Percentiles rank a stretch among this genome's conserved stretches.
phyloP scores from a whole-genome alignment of 345 rosid genomes.

The Noccaea bulbosa region DNA sequence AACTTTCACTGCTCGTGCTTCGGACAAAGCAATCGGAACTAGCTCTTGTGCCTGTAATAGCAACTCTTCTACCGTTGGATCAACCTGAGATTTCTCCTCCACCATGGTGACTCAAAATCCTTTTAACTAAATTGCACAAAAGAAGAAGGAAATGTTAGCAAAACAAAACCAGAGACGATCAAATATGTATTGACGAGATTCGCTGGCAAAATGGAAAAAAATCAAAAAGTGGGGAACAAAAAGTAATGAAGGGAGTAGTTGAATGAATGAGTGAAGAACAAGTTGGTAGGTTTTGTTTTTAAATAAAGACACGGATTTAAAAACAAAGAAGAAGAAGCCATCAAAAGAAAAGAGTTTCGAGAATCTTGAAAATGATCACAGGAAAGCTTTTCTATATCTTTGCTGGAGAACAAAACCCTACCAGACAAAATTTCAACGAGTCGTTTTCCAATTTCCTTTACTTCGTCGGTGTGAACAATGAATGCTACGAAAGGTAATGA shows the following conservation, averaged over 20 bases:
- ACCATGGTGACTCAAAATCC: constrained; percentile 45
- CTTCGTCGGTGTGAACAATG: constrained; percentile 59
- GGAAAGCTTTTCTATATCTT: constrained; percentile 45
- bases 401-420: constrained; percentile 52
- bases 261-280: constrained; percentile 61
- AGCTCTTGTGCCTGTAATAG: constrained; percentile 66
- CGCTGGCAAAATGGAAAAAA: constrained; percentile 25
- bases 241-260: constrained; percentile 81
- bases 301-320: constrained; percentile 33
- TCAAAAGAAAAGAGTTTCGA: constrained; percentile 53
- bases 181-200: constrained; percentile 40
- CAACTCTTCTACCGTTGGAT: constrained; percentile 74
- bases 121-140: constrained; percentile 41
- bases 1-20: constrained; percentile 66
- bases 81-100: constrained; percentile 17
- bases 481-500: constrained; percentile 50
- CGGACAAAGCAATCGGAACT: constrained; percentile 62
- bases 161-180: background rate
- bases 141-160: constrained; percentile 28
- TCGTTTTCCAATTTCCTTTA: constrained; percentile 44
- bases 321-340: constrained; percentile 49
- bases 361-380: constrained; percentile 62
- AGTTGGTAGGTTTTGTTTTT: constrained; percentile 41
- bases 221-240: constrained; percentile 41
- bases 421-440: constrained; percentile 55